These are phyloP conservation scores for Parafenestella ontariensis DNA, from an alignment of 2,329 filamentous ascomycete genomes.

Conservation along the genomic window DNA sequence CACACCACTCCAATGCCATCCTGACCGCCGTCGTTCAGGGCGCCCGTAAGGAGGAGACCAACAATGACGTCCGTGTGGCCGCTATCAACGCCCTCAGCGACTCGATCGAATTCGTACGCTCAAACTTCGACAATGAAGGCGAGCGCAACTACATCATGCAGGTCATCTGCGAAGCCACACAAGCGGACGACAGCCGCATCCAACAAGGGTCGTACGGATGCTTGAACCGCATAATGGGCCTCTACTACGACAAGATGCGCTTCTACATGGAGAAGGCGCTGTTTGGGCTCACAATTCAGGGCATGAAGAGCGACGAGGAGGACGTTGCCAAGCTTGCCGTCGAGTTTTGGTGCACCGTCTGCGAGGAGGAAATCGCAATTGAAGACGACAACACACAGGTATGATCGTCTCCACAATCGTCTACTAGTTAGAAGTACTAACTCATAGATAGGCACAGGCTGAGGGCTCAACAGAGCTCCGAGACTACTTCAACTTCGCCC, in stretches of 20 bases:
- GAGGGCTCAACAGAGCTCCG: constrained; percentile 85
- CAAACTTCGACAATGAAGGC: constrained; percentile 98
- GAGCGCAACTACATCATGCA: constrained; percentile 99
- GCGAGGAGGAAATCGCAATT: constrained; percentile 96
- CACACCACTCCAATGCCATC: constrained; percentile 92
- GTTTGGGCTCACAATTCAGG: constrained; percentile 94
- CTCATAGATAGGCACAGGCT: constrained; percentile 56
- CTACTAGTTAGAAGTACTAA: background rate
- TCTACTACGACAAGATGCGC: constrained; percentile 99
- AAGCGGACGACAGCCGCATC: constrained; percentile 87
- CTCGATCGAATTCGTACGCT: constrained; percentile 95
- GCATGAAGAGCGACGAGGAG: constrained; percentile 98
- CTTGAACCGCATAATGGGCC: constrained; percentile 96
- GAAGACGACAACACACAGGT: constrained; percentile 94
- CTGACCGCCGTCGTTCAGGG: constrained; percentile 97
- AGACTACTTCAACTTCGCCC: constrained; percentile 94
- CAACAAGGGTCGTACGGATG: constrained; percentile 97
- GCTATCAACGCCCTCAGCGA: constrained; percentile 95
- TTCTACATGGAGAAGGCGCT: constrained; percentile 99
- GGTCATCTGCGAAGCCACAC: constrained; percentile 98
- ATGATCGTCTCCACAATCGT: constrained; percentile 17
- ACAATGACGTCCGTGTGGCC: constrained; percentile 86
- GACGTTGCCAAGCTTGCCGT: constrained; percentile 98
- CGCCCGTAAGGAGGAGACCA: constrained; percentile 93
- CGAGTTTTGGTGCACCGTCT: constrained; percentile 99